Conservation (phyloP, 2,329 filamentous ascomycete species). For the Alternaria sp. region DNA sequence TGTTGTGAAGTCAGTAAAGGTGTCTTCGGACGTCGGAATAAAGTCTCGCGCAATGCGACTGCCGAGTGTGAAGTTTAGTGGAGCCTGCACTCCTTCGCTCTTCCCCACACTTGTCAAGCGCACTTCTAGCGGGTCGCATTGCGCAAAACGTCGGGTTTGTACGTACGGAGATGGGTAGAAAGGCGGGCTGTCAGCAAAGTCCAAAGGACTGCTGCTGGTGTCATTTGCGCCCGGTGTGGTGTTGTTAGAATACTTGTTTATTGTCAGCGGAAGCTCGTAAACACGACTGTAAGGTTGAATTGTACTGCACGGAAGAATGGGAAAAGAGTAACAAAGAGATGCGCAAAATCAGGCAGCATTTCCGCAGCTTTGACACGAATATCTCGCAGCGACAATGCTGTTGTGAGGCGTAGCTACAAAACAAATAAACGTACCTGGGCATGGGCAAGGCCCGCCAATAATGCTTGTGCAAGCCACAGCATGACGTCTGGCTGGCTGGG, state of each 20-base stretch:
- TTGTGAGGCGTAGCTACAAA: constrained; percentile 18
- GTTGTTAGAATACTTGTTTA: constrained; percentile 43
- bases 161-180: constrained; percentile 78
- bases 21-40: background rate
- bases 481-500: constrained; percentile 41
- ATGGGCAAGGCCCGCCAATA: constrained; percentile 42
- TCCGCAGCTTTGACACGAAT: constrained; percentile 31
- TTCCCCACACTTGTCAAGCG: constrained; percentile 3
- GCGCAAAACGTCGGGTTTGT: background rate
- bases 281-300: constrained; percentile 27
- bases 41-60: background rate
- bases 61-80: background rate
- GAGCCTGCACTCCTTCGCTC: constrained; percentile 2
- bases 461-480: constrained; percentile 48
- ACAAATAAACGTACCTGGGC: constrained; percentile 43
- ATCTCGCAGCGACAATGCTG: constrained; percentile 19
- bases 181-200: constrained; percentile 63
- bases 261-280: constrained; percentile 36
- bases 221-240: constrained; percentile 33
- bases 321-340: constrained; percentile 40
- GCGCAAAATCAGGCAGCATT: constrained; percentile 33
- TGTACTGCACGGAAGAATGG: constrained; percentile 44
- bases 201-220: constrained; percentile 28
- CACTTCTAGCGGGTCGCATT: background rate
- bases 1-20: constrained; percentile 4